Evolutionary conservation across 73 alveolate species (phyloP).

Genomic region (Paramecium sonneborni): DNA sequence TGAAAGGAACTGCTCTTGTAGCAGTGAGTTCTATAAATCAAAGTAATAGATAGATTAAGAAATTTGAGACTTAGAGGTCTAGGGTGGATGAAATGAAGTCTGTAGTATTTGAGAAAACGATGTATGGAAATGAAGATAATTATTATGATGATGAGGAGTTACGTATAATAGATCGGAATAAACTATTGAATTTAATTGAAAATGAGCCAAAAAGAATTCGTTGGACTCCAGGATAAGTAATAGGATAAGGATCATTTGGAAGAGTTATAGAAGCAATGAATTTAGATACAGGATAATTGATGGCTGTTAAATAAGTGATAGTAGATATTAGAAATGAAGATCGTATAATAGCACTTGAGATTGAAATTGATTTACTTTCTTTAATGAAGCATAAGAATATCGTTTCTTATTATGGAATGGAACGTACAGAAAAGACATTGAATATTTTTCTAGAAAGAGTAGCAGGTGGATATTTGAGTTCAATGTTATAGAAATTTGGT

Average conservation of each 20-base stretch:
- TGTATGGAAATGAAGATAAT: constrained; percentile 49
- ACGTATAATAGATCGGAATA: neutral
- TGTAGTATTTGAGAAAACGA: neutral
- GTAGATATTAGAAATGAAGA: constrained; percentile 40
- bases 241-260: constrained; percentile 97
- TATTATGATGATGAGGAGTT: constrained; percentile 31
- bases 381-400: constrained; percentile 73
- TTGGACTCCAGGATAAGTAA: constrained; percentile 74
- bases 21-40: neutral
- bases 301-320: constrained; percentile 84
- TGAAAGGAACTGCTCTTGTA: neutral
- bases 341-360: neutral
- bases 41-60: neutral
- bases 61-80: neutral
- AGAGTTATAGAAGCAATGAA: constrained; percentile 90
- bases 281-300: constrained; percentile 76
- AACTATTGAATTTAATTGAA: neutral
- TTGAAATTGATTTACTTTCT: constrained; percentile 71
- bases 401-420: constrained; percentile 75
- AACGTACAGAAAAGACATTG: constrained; percentile 53
- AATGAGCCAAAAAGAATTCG: constrained; percentile 1
- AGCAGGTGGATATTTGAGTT: constrained; percentile 74
- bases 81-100: constrained; percentile 40
- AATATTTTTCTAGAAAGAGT: constrained; percentile 75
- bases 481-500: constrained; percentile 68